Percentiles rank a stretch among this genome's conserved stretches.
Evolutionary conservation across 495 filamentous ascomycete genomes (phyloP).

Genomic region (Neurospora sp.): DNA sequence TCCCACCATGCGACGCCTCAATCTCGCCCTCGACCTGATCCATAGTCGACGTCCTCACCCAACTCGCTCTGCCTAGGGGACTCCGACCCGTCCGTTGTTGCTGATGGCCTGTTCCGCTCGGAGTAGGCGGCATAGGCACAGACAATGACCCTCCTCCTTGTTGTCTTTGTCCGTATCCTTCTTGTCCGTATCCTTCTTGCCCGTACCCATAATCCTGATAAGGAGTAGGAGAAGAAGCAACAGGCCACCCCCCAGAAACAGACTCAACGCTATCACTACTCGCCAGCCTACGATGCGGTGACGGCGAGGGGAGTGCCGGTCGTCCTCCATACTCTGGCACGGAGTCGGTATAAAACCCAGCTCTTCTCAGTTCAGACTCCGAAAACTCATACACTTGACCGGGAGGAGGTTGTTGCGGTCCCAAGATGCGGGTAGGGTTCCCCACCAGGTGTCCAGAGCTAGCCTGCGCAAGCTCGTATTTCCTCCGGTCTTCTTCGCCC

Average conservation of each 20-base stretch:
- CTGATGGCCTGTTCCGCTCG: neutral
- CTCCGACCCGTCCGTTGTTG: slow-evolving; percentile 17
- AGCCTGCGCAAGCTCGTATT: slow-evolving; percentile 58
- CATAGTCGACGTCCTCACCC: slow-evolving; percentile 17
- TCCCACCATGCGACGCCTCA: slow-evolving; percentile 1
- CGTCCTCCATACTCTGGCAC: slow-evolving; percentile 9
- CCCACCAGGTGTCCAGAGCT: slow-evolving; percentile 36
- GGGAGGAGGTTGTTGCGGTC: slow-evolving; percentile 36
- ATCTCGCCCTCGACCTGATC: slow-evolving; percentile 21
- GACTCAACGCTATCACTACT: slow-evolving; percentile 22
- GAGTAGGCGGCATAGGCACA: too few relatives aligned
- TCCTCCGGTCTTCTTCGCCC: slow-evolving; percentile 64
- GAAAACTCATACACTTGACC: slow-evolving; percentile 44
- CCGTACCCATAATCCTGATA: slow-evolving; percentile 1
- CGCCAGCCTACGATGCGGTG: slow-evolving; percentile 15
- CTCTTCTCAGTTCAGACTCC: slow-evolving; percentile 37
- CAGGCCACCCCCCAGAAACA: neutral
- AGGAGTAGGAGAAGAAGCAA: neutral
- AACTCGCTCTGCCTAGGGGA: slow-evolving; percentile 23
- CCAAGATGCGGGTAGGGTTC: slow-evolving; percentile 8
- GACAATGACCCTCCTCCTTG: too few relatives aligned
- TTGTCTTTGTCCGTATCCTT: too few relatives aligned
- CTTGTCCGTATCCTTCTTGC: too few relatives aligned
- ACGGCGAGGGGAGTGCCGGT: neutral
- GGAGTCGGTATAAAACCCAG: slow-evolving; percentile 30